Evolutionary conservation across 129 eudicot species (phyloP), one percentile per base, ranked within the genome.

Genomic region (Deinandra increscens): DNA sequence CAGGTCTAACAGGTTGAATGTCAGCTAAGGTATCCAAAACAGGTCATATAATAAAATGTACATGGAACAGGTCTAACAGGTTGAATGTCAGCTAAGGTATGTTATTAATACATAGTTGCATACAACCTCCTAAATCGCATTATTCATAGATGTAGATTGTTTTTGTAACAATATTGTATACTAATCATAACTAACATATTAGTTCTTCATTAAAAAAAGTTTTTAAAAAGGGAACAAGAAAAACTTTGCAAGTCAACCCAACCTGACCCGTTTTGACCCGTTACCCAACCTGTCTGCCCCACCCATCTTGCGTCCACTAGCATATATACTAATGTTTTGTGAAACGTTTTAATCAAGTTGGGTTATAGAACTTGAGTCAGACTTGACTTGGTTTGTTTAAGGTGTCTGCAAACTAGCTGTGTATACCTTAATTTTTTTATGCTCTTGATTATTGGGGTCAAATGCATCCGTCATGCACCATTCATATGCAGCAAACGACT

Each of bases 381-480:
- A 56, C 19, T 56, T 12, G 10, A 7, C 19, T 56, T 12, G 10
- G 10, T 8, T 4, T 42, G 58, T n/a, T 53, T 20, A 54, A 37
- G 54, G 53, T 22, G 23, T 37, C 33, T 68, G 61, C 14, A 14
- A 66, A 66, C 39, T 66, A 66, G 70, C 14, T 50, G 19, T 38
- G 44, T 48, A 15, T 65, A 93, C 99, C 97, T 93, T 93, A 75
- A 93, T 93, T 65, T 83, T 81, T 74, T 87, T 90, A 81, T 93
- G 97, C 23, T 85, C 88, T 78, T 78, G 55, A 71, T 89, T 93
- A 74, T 80, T 85, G 34, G 95, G 88, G 77, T 93, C 96, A 79
- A 65, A 93, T 54, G 97, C 80, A 76, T 87, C 93, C 10, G 99
- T 93, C 95, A 93, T 93, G 85, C 99, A 89, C 99, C 99, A 93